phyloP scores from a whole-genome alignment of 1,284 basidiomycete species.

The Ceratobasidium sp. region DNA sequence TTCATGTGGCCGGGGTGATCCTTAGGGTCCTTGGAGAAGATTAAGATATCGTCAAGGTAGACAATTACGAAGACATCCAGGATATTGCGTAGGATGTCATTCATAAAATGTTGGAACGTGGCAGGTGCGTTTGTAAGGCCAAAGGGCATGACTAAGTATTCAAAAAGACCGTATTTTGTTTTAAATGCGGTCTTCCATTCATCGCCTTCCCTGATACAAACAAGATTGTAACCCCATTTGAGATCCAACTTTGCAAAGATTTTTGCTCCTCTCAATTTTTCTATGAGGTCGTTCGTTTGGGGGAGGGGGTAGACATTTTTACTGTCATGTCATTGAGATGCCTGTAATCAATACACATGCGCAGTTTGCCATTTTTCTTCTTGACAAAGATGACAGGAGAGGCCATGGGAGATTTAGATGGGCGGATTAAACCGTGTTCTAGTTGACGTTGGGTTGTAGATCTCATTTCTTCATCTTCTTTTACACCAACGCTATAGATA shows the following conservation, averaged over 20 bases:
- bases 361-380: conserved; percentile 63
- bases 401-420: conserved; percentile 57
- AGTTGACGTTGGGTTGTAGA: conserved; percentile 38
- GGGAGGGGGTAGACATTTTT: conserved; percentile 52
- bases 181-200: conserved; percentile 60
- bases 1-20: conserved; percentile 16
- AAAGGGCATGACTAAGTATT: conserved; percentile 60
- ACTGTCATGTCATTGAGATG: conserved; percentile 52
- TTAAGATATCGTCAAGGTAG: conserved; percentile 48
- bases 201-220: conserved; percentile 54
- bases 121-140: conserved; percentile 55
- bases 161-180: conserved; percentile 58
- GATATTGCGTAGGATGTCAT: conserved; percentile 40
- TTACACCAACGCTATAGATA: conserved; percentile 14
- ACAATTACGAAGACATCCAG: conserved; percentile 31
- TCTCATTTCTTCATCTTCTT: conserved; percentile 13
- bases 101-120: conserved; percentile 56
- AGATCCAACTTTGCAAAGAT: conserved; percentile 58
- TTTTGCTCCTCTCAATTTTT: conserved; percentile 51
- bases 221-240: conserved; percentile 54
- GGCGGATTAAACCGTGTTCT: conserved; percentile 53
- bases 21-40: conserved; percentile 2
- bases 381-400: conserved; percentile 65
- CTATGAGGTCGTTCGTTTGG: conserved; percentile 52
- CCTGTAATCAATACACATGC: conserved; percentile 63